Evolutionary conservation across 2,329 filamentous ascomycete species (phyloP), one percentile per base, ranked within the genome.

Genomic region (Fusarium nisikadoi): DNA sequence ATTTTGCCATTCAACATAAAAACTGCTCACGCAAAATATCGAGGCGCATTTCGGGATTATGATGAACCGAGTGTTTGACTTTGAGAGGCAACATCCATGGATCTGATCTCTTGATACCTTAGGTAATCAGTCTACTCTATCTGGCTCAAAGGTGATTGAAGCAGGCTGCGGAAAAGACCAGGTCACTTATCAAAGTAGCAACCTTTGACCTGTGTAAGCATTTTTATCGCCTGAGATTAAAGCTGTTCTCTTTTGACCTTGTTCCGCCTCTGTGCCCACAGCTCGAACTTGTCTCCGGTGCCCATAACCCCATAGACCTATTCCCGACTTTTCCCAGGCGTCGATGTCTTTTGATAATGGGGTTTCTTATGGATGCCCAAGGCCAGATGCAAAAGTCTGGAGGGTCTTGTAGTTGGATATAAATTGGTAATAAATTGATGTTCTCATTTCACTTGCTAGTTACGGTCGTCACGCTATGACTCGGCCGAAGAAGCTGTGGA

Each of bases 41-140:
- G 65, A 67, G 65, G 62, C 54, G 62, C 54, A 67, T 67, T 38
- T 17, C 53, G 46, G 45, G 52, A 47, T 50, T 43, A 53, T 39
- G 23, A 52, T 52, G 39, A 47, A 38, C 62, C 53, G 64, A 33
- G 25, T 27, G 17, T 46, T 29, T 19, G 23, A 50, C 29, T n/a
- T 42, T 39, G 20, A 56, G 42, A 64, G n/a, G 38, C 31, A 61
- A 29, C 45, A 8, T n/a, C 45, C 19, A 29, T n/a, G 33, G 19
- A 33, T 47, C 14, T 16, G 19, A 33, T 47, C 14, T 16, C 27
- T 12, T 25, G 17, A 25, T 63, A 46, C 27, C 46, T 63, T 63
- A 46, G 27, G 58, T 63, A 64, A 62, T 63, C 41, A 33, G 25
- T 4, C 31, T 27, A 39, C 47, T 4, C 31, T 27, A 39, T 58